Percentiles rank a stretch among this genome's conserved stretches.
Conservation (phyloP, 371 early-diverging fungal genomes). For the Apophysomyces sp. region DNA sequence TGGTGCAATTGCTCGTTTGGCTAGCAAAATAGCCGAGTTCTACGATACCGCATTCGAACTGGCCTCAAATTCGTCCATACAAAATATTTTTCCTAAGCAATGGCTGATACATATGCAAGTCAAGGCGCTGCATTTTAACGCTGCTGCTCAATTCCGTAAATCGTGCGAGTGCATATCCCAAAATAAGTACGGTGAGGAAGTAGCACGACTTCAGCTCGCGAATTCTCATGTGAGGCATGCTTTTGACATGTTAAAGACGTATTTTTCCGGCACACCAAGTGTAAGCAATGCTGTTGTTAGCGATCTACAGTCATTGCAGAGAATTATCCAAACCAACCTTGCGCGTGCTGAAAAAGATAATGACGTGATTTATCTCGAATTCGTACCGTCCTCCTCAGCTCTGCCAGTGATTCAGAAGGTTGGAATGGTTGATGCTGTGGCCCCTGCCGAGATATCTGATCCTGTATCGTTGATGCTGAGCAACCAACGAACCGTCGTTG, state of each 20-base stretch:
- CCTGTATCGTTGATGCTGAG: constrained; percentile 51
- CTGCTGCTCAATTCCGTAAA: constrained; percentile 77
- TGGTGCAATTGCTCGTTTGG: constrained; percentile 73
- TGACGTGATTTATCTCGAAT: constrained; percentile 82
- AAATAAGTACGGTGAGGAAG: constrained; percentile 84
- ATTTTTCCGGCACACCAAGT: constrained; percentile 9
- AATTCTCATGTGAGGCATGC: constrained; percentile 37
- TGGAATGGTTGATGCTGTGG: constrained; percentile 67
- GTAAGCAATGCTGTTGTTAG: constrained; percentile 29
- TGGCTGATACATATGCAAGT: constrained; percentile 71
- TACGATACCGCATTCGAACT: constrained; percentile 68
- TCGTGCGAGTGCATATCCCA: constrained; percentile 66
- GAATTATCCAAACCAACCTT: constrained; percentile 58
- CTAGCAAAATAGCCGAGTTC: constrained; percentile 67
- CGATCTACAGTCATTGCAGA: constrained; percentile 53
- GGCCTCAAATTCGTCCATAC: constrained; percentile 53
- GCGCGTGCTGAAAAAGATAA: constrained; percentile 86
- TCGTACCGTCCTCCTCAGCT: constrained; percentile 62
- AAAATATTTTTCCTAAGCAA: constrained; percentile 36
- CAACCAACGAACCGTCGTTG: constrained; percentile 15
- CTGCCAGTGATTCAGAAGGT: constrained; percentile 64
- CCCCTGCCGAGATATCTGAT: constrained; percentile 35
- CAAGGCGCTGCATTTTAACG: constrained; percentile 70
- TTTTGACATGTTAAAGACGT: constrained; percentile 27
- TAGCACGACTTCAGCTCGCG: constrained; percentile 71